These are phyloP conservation scores for Elongisporangium undulatum DNA, from an alignment of 352 stramenopile species.

Conservation along the genomic window DNA sequence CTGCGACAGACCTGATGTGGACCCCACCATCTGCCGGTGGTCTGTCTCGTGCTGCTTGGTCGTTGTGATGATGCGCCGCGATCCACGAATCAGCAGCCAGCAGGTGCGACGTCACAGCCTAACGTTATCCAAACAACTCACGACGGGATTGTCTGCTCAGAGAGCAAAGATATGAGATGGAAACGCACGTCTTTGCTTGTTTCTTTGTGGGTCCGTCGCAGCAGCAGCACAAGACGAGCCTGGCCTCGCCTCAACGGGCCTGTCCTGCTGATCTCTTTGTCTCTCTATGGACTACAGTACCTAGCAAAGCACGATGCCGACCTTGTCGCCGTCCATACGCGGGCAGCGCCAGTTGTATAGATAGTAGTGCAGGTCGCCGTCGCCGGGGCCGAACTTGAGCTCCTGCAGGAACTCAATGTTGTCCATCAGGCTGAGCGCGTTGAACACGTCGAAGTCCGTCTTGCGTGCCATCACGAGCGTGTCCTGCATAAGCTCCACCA, in stretches of 20 bases:
- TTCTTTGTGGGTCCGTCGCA: neutral
- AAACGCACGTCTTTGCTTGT: neutral
- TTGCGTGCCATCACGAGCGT: slow-evolving; percentile 53
- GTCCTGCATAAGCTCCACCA: slow-evolving; percentile 66
- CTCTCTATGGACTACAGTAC: slow-evolving; percentile 32
- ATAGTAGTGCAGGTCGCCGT: slow-evolving; percentile 69
- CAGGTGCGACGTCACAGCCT: neutral
- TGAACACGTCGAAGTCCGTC: slow-evolving; percentile 57
- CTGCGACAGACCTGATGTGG: neutral
- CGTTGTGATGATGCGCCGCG: neutral
- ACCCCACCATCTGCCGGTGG: neutral
- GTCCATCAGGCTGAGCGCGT: slow-evolving; percentile 65
- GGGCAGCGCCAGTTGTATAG: slow-evolving; percentile 78
- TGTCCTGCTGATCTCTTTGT: neutral
- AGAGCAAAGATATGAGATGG: neutral
- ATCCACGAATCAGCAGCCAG: neutral
- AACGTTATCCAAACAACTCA: neutral
- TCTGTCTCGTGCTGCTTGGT: neutral
- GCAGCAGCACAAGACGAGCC: neutral
- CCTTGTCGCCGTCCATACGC: slow-evolving; percentile 40
- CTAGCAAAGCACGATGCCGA: slow-evolving; percentile 57
- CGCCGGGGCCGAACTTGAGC: slow-evolving; percentile 59
- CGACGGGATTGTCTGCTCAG: neutral
- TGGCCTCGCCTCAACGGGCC: too few species aligned
- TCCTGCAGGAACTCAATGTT: slow-evolving; percentile 50